phyloP scores from a whole-genome alignment of 1,284 basidiomycete genomes.

The Tilletia horrida region DNA sequence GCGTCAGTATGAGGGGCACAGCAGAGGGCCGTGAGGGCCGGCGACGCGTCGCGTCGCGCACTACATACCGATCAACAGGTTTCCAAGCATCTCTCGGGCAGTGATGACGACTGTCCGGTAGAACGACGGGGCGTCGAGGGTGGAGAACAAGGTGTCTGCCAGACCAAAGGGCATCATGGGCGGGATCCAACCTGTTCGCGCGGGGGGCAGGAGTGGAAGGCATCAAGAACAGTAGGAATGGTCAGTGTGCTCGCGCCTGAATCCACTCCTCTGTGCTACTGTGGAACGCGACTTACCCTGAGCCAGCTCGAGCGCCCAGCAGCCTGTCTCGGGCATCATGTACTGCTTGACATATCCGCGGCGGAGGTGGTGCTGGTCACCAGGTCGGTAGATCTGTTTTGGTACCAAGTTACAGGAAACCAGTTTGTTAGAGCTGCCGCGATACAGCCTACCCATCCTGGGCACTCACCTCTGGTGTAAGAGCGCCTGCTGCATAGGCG shows the following conservation, averaged over 20 bases:
- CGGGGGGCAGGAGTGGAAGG: background rate
- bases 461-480: slow-evolving; percentile 68
- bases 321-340: slow-evolving; percentile 84
- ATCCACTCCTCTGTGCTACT: no score
- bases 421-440: background rate
- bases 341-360: slow-evolving; percentile 90
- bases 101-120: slow-evolving; percentile 77
- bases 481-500: slow-evolving; percentile 76
- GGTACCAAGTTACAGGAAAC: background rate
- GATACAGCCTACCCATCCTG: no score
- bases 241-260: background rate
- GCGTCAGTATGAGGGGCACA: no score
- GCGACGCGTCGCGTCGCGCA: no score
- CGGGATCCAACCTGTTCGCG: slow-evolving; percentile 55
- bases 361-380: slow-evolving; percentile 76
- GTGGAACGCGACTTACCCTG: slow-evolving; percentile 62
- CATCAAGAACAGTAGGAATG: background rate
- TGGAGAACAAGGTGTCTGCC: slow-evolving; percentile 79
- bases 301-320: slow-evolving; percentile 92
- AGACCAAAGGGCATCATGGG: slow-evolving; percentile 75
- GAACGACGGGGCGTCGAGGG: slow-evolving; percentile 79
- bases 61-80: slow-evolving; percentile 33
- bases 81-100: slow-evolving; percentile 56
- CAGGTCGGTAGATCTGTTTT: slow-evolving; percentile 68
- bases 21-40: no score